Base-by-base conservation (phyloP, 1,284 basidiomycete genomes). In the Austroboletus sp. region DNA sequence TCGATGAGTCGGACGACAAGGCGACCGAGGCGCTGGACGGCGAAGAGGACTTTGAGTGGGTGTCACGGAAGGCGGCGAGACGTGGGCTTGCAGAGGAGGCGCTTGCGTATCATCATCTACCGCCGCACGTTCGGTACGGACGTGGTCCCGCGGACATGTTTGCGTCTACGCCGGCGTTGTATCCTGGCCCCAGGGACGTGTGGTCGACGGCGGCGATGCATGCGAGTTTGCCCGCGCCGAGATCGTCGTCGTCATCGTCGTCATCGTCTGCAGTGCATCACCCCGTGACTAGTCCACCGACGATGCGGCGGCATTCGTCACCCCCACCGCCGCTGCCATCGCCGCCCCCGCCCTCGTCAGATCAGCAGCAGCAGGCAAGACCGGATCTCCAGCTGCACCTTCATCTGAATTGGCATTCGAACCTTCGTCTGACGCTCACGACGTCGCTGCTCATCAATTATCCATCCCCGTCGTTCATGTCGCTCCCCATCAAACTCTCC, bases 361-460 rank as follows among this genome's bases (percentile, higher is more conserved):
- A 30, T 30, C 29, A 30, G 13, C 29, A 50, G 13, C 47, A 55
- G 44, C 58, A 51, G 26, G 39, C 52, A 36, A 76, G 77, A 45
- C 84, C 85, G 4, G 84, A 87, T 66, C 67, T 89, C 26, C 87
- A 89, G 60, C 62, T 88, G 16, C 86, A 89, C 58, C 68, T 89
- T 5, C 79, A 82, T 59, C 70, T 89, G 34, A 75, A 76, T 38
- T 87, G 85, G 82, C 75, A 82, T 46, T 86, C 87, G 11, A 80
- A 89, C 63, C 70, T 89, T 3, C 84, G 86, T 16, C 72, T 89
- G 53, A 88, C 86, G 2, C 75, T 99, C 52, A 81, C 84, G n/a
- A 98, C 95, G 0, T 91, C 89, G 9, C 76, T 98, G 15, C 79
- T 93, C 53, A 93, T 99, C 66, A 97, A 98, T 70, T 96, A 98